Evolutionary conservation across 805 yeast genomes (phyloP).

Genomic region (Starmera dryadoides): DNA sequence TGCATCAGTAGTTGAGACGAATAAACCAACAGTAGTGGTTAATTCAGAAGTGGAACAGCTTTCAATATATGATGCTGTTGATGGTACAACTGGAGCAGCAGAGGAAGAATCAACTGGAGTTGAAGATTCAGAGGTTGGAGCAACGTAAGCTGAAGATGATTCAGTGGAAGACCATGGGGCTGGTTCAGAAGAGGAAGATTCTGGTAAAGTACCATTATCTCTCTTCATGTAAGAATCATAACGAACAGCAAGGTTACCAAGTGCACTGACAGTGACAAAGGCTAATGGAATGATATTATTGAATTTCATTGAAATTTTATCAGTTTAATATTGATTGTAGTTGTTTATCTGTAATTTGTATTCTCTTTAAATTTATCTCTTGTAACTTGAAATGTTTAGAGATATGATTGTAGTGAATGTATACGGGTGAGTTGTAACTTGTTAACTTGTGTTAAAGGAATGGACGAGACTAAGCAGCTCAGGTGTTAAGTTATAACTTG

Average conservation of each 20-base stretch:
- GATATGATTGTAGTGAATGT: background rate
- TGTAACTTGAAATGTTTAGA: too few species aligned
- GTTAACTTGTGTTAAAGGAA: constrained; percentile 19
- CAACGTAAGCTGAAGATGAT: background rate
- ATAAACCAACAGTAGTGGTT: constrained; percentile 14
- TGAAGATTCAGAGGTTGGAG: background rate
- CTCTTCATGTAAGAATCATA: background rate
- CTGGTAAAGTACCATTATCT: background rate
- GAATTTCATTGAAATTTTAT: background rate
- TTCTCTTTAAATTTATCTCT: too few species aligned
- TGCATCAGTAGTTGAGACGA: constrained; percentile 15
- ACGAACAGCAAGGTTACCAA: background rate
- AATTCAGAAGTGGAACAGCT: background rate
- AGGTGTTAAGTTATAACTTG: too few species aligned
- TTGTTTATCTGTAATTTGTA: background rate
- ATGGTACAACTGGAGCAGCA: background rate
- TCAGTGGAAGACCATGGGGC: constrained; percentile 2
- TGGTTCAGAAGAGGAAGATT: background rate
- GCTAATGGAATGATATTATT: background rate
- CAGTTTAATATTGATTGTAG: background rate
- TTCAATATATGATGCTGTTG: background rate
- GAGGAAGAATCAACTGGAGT: background rate
- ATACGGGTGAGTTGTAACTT: background rate
- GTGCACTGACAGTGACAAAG: background rate
- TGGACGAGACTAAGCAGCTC: constrained; percentile 19